Evolutionary conservation across 257 asterid species (phyloP), one percentile per base, ranked within the genome.

Genomic region (Nicotiana obtusifolia): DNA sequence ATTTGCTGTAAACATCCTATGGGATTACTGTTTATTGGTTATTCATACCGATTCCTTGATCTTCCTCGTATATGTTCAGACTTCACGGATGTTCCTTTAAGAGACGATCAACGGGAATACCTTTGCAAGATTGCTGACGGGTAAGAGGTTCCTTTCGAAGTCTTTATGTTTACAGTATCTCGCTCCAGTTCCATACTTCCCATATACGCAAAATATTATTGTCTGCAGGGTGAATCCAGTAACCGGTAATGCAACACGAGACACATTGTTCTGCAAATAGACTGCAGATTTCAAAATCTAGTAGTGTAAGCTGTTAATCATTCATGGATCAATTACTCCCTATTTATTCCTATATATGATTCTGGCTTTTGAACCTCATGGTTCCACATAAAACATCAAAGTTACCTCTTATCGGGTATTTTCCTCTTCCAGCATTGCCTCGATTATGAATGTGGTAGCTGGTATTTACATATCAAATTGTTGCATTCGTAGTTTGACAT

Each of bases 81-180:
- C 76, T 95, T 95, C 84, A 95, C 99, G 1, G 98, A 95, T 81
- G 98, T 95, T 81, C 97, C 98, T n/a, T 79, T 94, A 82, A 91
- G 99, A 84, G 99, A 93, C 0, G 99, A 95, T 84, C 99, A 95
- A 84, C 90, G 95, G 31, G 93, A 80, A 81, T 95, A 93, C 86
- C 98, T 95, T 44, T 95, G 98, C 82, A 94, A 91, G 86, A 83
- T 90, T 26, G 99, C 98, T 5, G 93, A 90, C 20, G 99, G 99
- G 98, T 94, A 92, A 47, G 65, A 20, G 16, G 7, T 52, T 52
- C 19, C 57, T 13, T 52, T 52, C 57, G 14, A 13, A 47, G 47
- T 80, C 30, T 79, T 7, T 13, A 3, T 80, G 41, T 35, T 44
- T 10, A 35, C 83, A 5, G 44, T 30, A 44, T 41, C 20, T 14